These are phyloP conservation scores for Cinchona pubescens DNA, from an alignment of 257 asterid species.

Conservation along the genomic window DNA sequence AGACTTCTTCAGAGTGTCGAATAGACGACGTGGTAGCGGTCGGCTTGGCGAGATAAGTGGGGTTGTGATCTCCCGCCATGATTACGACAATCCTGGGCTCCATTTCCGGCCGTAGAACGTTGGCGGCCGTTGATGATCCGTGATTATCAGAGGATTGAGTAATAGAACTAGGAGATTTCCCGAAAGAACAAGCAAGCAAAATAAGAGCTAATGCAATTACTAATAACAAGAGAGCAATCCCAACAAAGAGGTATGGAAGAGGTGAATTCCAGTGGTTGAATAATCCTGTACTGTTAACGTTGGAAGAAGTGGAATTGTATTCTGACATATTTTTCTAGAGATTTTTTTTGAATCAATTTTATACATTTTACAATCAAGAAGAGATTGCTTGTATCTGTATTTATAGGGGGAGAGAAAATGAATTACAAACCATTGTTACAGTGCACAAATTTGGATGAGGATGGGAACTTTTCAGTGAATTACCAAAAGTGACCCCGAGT, in stretches of 20 bases:
- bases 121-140: constrained; percentile 9
- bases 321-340: not conserved
- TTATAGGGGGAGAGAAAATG: not conserved
- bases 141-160: not conserved
- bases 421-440: not conserved
- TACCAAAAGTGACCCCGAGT: not conserved
- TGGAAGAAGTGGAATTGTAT: constrained; percentile 3
- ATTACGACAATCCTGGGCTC: constrained; percentile 50
- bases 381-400: not conserved
- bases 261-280: constrained; percentile 37
- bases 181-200: constrained; percentile 5
- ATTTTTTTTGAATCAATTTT: too few relatives aligned
- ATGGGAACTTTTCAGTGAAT: constrained; percentile 5
- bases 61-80: constrained; percentile 54
- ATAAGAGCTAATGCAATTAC: constrained; percentile 9
- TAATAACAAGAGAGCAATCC: constrained; percentile 12
- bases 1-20: constrained; percentile 14
- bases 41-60: constrained; percentile 38
- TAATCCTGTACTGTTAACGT: not conserved
- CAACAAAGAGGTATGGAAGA: constrained; percentile 47
- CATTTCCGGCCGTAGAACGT: constrained; percentile 31
- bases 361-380: not conserved
- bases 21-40: constrained; percentile 11
- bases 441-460: not conserved
- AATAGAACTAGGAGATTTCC: not conserved